Evolutionary conservation across 768 basidiomycete species (phyloP).

Genomic region (Nidularia sp.): DNA sequence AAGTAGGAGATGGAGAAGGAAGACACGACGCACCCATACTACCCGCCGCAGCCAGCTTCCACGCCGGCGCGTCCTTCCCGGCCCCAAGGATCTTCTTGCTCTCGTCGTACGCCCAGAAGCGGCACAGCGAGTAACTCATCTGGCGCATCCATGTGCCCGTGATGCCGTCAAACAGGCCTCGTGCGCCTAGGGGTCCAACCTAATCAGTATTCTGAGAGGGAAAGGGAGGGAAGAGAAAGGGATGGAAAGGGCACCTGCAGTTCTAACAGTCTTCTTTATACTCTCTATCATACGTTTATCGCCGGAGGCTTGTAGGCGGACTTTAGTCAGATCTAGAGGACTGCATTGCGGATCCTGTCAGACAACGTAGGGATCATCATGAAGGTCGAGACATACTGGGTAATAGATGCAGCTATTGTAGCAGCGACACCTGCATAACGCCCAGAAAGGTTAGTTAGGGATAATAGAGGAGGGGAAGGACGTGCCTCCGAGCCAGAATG

Average conservation of each 20-base stretch:
- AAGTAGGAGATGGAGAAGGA: no score
- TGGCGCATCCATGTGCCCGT: slow-evolving; percentile 87
- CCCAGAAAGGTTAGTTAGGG: not conserved
- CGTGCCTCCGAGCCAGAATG: slow-evolving; percentile 81
- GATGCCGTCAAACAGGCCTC: slow-evolving; percentile 84
- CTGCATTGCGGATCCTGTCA: slow-evolving; percentile 29
- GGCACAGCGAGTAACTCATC: slow-evolving; percentile 88
- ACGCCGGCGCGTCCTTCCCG: slow-evolving; percentile 67
- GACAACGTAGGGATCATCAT: not conserved
- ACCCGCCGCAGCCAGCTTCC: slow-evolving; percentile 78
- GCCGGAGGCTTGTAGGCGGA: slow-evolving; percentile 86
- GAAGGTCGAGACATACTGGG: slow-evolving; percentile 51
- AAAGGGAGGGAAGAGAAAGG: no score
- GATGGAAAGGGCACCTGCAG: slow-evolving; percentile 51
- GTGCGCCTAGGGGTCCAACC: slow-evolving; percentile 31
- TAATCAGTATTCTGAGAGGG: no score
- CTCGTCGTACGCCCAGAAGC: slow-evolving; percentile 94
- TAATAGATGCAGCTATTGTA: slow-evolving; percentile 85
- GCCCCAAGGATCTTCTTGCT: slow-evolving; percentile 82
- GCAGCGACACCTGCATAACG: slow-evolving; percentile 60
- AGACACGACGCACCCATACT: slow-evolving; percentile 74
- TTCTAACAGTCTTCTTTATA: slow-evolving; percentile 76
- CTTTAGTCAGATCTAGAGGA: slow-evolving; percentile 87
- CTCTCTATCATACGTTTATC: slow-evolving; percentile 89
- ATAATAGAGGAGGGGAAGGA: slow-evolving; percentile 5